Percentiles rank a stretch among this genome's conserved stretches.
phyloP scores from a whole-genome alignment of 2,329 filamentous ascomycete genomes.

The Knoxdaviesia proteae region DNA sequence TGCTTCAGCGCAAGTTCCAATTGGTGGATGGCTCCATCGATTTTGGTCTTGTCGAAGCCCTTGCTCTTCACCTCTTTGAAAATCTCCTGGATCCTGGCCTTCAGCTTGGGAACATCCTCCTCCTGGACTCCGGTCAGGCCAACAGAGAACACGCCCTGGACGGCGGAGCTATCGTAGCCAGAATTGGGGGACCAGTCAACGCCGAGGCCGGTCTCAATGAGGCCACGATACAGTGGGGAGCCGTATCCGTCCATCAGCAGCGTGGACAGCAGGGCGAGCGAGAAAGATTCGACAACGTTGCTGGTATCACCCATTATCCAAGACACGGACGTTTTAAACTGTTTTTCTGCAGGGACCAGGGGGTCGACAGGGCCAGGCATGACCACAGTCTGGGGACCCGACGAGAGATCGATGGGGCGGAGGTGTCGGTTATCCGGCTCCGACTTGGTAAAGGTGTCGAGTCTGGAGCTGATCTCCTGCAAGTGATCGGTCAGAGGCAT shows the following conservation, averaged over 20 bases:
- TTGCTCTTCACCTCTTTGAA: slow-evolving; percentile 47
- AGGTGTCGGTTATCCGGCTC: slow-evolving; percentile 47
- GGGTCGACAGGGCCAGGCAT: slow-evolving; percentile 72
- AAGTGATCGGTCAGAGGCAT: slow-evolving; percentile 72
- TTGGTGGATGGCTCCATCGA: slow-evolving; percentile 85
- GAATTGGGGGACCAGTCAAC: slow-evolving; percentile 91
- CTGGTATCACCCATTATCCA: slow-evolving; percentile 76
- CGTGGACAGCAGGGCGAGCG: slow-evolving; percentile 60
- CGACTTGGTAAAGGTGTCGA: slow-evolving; percentile 51
- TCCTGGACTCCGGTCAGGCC: slow-evolving; percentile 79
- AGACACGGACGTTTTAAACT: slow-evolving; percentile 83
- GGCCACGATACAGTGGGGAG: slow-evolving; percentile 70
- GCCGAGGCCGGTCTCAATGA: slow-evolving; percentile 78
- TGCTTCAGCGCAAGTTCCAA: slow-evolving; percentile 85
- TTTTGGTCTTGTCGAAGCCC: slow-evolving; percentile 76
- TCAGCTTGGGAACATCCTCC: slow-evolving; percentile 57
- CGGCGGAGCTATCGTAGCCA: slow-evolving; percentile 66
- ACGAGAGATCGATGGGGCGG: slow-evolving; percentile 47
- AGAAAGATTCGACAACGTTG: slow-evolving; percentile 75
- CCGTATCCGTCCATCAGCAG: slow-evolving; percentile 87
- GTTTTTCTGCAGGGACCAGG: slow-evolving; percentile 63
- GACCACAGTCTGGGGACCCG: slow-evolving; percentile 46
- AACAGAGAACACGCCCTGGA: slow-evolving; percentile 67
- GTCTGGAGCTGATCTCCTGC: slow-evolving; percentile 52
- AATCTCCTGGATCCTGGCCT: slow-evolving; percentile 51